Percentiles rank a stretch among this genome's conserved stretches.
These are phyloP conservation scores for Trichoderma reesei DNA, from an alignment of 495 filamentous ascomycete species.

Conservation along the genomic window DNA sequence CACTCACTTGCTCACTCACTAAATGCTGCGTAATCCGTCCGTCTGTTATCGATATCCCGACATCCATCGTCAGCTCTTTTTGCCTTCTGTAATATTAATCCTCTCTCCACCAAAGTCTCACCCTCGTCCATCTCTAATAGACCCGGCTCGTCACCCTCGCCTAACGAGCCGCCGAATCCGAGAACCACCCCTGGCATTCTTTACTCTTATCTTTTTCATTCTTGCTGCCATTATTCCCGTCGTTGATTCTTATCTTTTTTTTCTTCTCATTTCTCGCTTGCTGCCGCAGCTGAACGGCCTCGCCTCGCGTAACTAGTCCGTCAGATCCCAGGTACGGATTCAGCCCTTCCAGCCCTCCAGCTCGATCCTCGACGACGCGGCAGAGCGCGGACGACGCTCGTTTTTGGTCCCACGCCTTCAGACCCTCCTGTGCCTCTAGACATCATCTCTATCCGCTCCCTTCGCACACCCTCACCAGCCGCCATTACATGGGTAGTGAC, in stretches of 20 bases:
- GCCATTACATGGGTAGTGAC: slow-evolving; percentile 6
- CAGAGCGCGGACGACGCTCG: background rate
- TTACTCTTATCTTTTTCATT: background rate
- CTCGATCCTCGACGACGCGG: background rate
- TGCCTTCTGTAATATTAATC: background rate
- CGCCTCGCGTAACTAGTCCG: background rate
- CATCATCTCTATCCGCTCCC: background rate
- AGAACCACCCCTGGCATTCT: background rate
- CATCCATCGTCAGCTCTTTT: too few species aligned
- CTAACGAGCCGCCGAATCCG: slow-evolving; percentile 6
- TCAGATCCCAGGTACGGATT: background rate
- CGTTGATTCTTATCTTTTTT: background rate
- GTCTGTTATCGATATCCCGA: slow-evolving; percentile 1
- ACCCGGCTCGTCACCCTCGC: slow-evolving; percentile 4
- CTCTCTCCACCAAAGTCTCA: slow-evolving; percentile 3
- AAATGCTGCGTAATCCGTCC: background rate
- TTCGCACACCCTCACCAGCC: too few species aligned
- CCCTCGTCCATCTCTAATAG: slow-evolving; percentile 5
- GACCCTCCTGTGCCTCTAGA: background rate
- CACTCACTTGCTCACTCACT: background rate
- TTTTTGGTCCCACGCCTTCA: background rate
- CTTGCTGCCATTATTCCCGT: too few species aligned
- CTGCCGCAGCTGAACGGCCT: background rate
- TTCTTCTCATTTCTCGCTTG: background rate
- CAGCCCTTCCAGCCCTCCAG: background rate